These are phyloP conservation scores for Epichloe brachyelytri DNA, from an alignment of 2,329 filamentous ascomycete species.

Conservation along the genomic window DNA sequence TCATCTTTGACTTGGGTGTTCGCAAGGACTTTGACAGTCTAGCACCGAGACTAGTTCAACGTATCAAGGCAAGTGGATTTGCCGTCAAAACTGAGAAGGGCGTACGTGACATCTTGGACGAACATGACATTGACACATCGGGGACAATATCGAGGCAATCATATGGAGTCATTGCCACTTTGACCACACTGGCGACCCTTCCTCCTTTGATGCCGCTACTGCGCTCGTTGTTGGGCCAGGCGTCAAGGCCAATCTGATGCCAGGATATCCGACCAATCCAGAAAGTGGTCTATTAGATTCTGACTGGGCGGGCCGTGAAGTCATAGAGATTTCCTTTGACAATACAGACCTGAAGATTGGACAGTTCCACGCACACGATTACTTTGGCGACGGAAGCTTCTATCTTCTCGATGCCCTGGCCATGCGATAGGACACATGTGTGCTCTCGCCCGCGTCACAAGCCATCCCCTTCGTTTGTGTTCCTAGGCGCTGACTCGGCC, in stretches of 20 bases:
- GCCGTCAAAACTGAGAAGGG: background rate
- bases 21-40: conserved; percentile 1
- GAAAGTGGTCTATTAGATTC: conserved; percentile 6
- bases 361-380: conserved; percentile 26
- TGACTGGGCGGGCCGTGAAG: conserved; percentile 8
- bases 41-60: background rate
- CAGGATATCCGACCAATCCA: conserved; percentile 7
- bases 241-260: conserved; percentile 7
- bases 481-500: conserved; percentile 12
- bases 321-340: conserved; percentile 9
- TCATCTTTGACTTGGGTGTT: conserved; percentile 1
- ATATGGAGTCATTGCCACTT: conserved; percentile 18
- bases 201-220: conserved; percentile 12
- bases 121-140: background rate
- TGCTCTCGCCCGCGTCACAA: conserved; percentile 9
- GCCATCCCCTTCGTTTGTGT: conserved; percentile 10
- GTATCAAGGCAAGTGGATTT: background rate
- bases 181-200: conserved; percentile 16
- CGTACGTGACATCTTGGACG: background rate
- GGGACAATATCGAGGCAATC: conserved; percentile 10
- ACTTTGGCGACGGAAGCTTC: conserved; percentile 27
- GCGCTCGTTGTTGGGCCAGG: conserved; percentile 14
- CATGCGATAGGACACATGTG: conserved; percentile 12
- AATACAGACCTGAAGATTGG: conserved; percentile 13
- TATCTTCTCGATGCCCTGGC: conserved; percentile 24